Percentiles rank a stretch among this genome's conserved stretches.
Conservation (phyloP, 805 yeast genomes). For the Ogataea dorogensis region DNA sequence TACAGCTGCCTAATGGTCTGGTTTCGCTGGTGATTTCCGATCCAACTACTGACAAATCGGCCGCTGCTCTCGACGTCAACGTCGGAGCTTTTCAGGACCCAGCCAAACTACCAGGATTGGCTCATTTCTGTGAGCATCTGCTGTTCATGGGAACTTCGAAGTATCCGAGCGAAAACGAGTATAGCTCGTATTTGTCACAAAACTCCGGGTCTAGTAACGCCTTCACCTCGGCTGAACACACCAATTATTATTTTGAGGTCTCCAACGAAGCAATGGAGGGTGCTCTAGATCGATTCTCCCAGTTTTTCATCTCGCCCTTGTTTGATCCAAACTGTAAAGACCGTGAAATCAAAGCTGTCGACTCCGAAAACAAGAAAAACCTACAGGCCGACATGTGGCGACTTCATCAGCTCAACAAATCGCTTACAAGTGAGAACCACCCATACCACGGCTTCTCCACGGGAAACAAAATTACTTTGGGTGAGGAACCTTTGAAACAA, state of each 20-base stretch:
- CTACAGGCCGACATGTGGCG: conserved; percentile 90
- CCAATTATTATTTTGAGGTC: conserved; percentile 89
- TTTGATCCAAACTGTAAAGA: conserved; percentile 75
- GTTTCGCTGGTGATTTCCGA: conserved; percentile 66
- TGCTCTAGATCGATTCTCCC: conserved; percentile 89
- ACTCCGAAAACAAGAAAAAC: conserved; percentile 93
- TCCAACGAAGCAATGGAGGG: conserved; percentile 74
- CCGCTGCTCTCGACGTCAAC: conserved; percentile 76
- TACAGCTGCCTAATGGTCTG: conserved; percentile 57
- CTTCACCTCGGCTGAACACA: conserved; percentile 82
- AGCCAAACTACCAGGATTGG: conserved; percentile 63
- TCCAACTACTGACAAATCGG: conserved; percentile 68
- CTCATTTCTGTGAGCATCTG: conserved; percentile 75
- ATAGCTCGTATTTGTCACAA: conserved; percentile 68
- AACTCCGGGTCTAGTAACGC: conserved; percentile 93
- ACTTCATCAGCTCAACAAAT: conserved; percentile 77
- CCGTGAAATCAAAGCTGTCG: conserved; percentile 91
- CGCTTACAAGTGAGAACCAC: conserved; percentile 68
- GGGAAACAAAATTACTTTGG: conserved; percentile 78
- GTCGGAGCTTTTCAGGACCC: conserved; percentile 77
- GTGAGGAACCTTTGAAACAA: conserved; percentile 54
- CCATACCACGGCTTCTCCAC: conserved; percentile 89
- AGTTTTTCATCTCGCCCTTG: conserved; percentile 84
- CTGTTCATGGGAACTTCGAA: conserved; percentile 78
- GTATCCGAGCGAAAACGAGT: conserved; percentile 74